Evolutionary conservation across 2,329 filamentous ascomycete genomes (phyloP), one percentile per base, ranked within the genome.

Genomic region (Pseudogymnoascus sp.): DNA sequence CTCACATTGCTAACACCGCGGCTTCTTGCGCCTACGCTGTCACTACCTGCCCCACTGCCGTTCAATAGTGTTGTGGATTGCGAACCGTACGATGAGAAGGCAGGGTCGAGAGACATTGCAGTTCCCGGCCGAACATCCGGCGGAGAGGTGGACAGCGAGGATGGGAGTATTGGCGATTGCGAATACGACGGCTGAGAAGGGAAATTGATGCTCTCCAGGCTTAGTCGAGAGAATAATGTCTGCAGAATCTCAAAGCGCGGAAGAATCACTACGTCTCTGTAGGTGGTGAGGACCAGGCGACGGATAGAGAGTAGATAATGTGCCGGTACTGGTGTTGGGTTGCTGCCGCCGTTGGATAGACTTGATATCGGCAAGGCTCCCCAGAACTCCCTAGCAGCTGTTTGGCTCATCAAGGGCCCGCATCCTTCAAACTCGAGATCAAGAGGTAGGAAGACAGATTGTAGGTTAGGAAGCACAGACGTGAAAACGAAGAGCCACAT

Each of bases 401-500:
- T 86, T 0, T 84, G 75, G 0, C 83, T 87, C 83, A 98, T 88
- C 62, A 98, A 83, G 0, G 85, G 81, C 14, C 95, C 95, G 56
- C 84, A 84, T 5, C 93, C 95, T 61, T 91, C 88, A 73, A 99
- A 96, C 73, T 99, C 95, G 10, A 96, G 84, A 71, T 99, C 95
- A 1, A 99, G 78, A 0, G 93, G 95, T 1, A 99, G 79, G 72
- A 99, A 97, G 0, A 97, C 93, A 1, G 93, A 92, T 77, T 98
- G 93, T 70, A 99, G 87, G 72, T 96, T 98, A 0, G 95, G 95
- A 4, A 98, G 77, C 38, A 98, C 90, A 6, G 85, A 89, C 2
- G 91, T 93, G 71, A 97, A 97, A 0, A 95, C 93, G 56, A 95
- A 87, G 64, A 96, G 85, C 95, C 95, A 99, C 72, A 97, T 87